phyloP scores from a whole-genome alignment of 768 basidiomycete species.

The Amanita brunnescens region DNA sequence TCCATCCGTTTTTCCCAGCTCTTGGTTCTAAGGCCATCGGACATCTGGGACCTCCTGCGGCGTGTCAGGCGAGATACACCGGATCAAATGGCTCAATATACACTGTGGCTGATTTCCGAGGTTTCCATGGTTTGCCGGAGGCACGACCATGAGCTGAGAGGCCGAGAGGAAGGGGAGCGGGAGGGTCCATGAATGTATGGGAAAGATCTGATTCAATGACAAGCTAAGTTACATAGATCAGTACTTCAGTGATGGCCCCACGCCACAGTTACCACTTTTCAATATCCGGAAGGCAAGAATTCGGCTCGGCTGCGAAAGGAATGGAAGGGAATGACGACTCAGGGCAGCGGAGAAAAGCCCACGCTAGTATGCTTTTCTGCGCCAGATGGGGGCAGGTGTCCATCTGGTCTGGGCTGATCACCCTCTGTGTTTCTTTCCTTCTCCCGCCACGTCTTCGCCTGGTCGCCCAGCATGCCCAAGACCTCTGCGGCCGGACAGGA shows the following conservation, averaged over 20 bases:
- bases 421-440: conserved; percentile 6
- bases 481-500: conserved; percentile 28
- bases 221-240: too few species aligned
- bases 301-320: background rate
- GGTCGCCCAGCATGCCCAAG: conserved; percentile 28
- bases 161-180: conserved; percentile 26
- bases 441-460: conserved; percentile 11
- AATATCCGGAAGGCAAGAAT: background rate
- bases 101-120: conserved; percentile 40
- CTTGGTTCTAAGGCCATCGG: conserved; percentile 55
- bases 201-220: too few species aligned
- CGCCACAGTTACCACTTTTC: too few species aligned
- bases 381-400: background rate
- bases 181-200: too few species aligned
- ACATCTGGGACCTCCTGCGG: conserved; percentile 59
- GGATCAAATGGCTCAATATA: conserved; percentile 18
- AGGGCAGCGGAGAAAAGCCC: background rate
- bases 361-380: background rate
- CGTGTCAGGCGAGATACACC: conserved; percentile 7
- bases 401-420: background rate
- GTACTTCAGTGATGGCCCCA: too few species aligned
- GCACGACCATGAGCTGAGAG: conserved; percentile 57
- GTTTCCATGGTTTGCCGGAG: conserved; percentile 68
- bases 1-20: conserved; percentile 63
- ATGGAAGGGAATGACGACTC: background rate